Percentiles rank a stretch among this genome's conserved stretches.
Conservation (phyloP, 768 basidiomycete species). For the Collybiopsis confluens region DNA sequence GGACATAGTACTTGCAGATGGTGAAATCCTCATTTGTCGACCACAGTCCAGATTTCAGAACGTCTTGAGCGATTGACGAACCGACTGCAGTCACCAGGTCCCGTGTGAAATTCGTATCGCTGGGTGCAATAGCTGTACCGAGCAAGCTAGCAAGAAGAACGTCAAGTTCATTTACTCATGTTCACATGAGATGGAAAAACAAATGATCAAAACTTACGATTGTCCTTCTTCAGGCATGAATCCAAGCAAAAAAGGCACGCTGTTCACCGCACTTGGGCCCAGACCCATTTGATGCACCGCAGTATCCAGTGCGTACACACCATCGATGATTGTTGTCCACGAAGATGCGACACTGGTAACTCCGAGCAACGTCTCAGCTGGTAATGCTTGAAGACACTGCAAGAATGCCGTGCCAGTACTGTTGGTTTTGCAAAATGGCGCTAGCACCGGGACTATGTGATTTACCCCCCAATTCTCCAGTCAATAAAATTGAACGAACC, state of each 20-base stretch:
- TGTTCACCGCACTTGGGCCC: constrained; percentile 12
- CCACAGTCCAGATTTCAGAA: constrained; percentile 14
- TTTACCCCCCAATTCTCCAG: no score
- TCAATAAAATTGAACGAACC: no score
- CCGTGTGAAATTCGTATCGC: constrained; percentile 12
- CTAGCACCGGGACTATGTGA: constrained; percentile 10
- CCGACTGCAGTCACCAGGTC: constrained; percentile 4
- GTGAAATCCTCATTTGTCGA: constrained; percentile 7
- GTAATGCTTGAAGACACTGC: constrained; percentile 13
- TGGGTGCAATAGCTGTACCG: constrained; percentile 10
- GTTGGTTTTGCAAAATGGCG: constrained; percentile 7
- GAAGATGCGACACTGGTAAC: constrained; percentile 10
- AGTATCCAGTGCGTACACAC: constrained; percentile 9
- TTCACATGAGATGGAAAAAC: not conserved
- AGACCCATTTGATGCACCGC: constrained; percentile 12
- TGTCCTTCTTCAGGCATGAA: constrained; percentile 18
- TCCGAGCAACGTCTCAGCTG: constrained; percentile 13
- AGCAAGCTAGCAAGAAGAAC: constrained; percentile 7
- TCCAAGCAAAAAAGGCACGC: constrained; percentile 14
- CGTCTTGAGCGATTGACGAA: not conserved
- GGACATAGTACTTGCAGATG: constrained; percentile 10
- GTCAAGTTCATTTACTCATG: no score
- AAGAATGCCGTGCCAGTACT: constrained; percentile 10
- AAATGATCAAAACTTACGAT: constrained; percentile 7
- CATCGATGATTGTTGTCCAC: constrained; percentile 13